A percentile compares a stretch with the other conserved stretches of the same genome.
Conservation (phyloP, 371 early-diverging fungal genomes). For the Mucor ambiguus region DNA sequence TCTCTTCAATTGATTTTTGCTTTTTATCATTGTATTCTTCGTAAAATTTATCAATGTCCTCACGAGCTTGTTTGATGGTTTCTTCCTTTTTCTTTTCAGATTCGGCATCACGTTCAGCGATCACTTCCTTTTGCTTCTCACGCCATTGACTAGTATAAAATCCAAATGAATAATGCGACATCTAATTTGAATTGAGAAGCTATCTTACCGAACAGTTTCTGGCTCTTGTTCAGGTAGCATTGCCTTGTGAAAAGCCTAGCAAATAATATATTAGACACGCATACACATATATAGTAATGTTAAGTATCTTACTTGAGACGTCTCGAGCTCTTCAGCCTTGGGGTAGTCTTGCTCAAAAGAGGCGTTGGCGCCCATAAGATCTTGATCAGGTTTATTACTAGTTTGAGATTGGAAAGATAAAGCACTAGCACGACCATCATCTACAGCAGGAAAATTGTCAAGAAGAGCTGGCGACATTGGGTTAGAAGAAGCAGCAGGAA, state of each 20-base stretch:
- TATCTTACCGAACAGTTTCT: conserved; percentile 56
- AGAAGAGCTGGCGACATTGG: conserved; percentile 12
- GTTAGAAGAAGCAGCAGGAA: conserved; percentile 16
- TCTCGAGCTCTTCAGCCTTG: conserved; percentile 52
- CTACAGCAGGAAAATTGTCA: conserved; percentile 2
- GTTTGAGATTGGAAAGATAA: conserved; percentile 7
- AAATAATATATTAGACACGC: background rate
- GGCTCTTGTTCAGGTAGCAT: conserved; percentile 59
- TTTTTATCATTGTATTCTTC: conserved; percentile 95
- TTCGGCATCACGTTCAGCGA: conserved; percentile 79
- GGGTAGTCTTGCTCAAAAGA: conserved; percentile 48
- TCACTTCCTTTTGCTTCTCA: conserved; percentile 69
- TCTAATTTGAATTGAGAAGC: background rate
- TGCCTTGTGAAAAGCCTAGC: conserved; percentile 52
- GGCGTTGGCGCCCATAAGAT: conserved; percentile 11
- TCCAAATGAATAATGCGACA: background rate
- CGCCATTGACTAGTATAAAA: conserved; percentile 73
- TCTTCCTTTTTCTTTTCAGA: conserved; percentile 72
- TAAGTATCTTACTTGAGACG: conserved; percentile 42
- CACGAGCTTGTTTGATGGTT: conserved; percentile 73
- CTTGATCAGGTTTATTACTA: conserved; percentile 8
- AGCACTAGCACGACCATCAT: conserved; percentile 6
- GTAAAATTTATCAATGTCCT: conserved; percentile 89
- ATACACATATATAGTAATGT: background rate
- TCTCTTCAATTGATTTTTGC: conserved; percentile 73